A percentile compares a stretch with the other conserved stretches of the same genome.
Evolutionary conservation across 2,329 filamentous ascomycete species (phyloP).

Genomic region (Talaromyces sp.): DNA sequence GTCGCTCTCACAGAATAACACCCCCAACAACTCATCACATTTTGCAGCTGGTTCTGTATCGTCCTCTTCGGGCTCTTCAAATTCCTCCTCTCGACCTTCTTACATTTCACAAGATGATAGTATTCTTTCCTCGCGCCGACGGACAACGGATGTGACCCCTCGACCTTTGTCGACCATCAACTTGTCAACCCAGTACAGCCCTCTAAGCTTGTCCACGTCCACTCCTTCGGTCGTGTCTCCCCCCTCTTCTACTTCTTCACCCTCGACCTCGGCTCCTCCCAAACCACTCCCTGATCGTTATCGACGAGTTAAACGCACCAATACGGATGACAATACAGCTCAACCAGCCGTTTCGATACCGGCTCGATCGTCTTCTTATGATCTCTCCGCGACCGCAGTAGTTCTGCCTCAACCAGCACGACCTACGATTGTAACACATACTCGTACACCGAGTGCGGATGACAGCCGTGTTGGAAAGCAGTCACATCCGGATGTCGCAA

Average conservation of each 20-base stretch:
- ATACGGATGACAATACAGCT: slow-evolving; percentile 47
- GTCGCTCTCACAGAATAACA: slow-evolving; percentile 52
- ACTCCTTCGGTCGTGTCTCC: background rate
- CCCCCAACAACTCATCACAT: slow-evolving; percentile 42
- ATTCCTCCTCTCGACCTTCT: slow-evolving; percentile 42
- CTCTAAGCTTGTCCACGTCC: slow-evolving; percentile 42
- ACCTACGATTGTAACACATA: slow-evolving; percentile 47
- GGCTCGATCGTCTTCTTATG: slow-evolving; percentile 31
- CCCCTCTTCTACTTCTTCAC: background rate
- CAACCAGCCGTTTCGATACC: slow-evolving; percentile 19
- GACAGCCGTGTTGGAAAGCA: slow-evolving; percentile 56
- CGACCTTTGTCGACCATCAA: slow-evolving; percentile 49
- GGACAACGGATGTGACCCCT: slow-evolving; percentile 34
- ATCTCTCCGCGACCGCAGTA: slow-evolving; percentile 39
- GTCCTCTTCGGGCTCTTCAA: slow-evolving; percentile 53
- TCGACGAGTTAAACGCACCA: slow-evolving; percentile 60
- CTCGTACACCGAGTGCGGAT: slow-evolving; percentile 62
- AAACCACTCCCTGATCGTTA: slow-evolving; percentile 82
- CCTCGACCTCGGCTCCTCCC: slow-evolving; percentile 39
- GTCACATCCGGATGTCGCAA: slow-evolving; percentile 64
- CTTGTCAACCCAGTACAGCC: slow-evolving; percentile 51
- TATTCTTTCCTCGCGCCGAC: slow-evolving; percentile 40
- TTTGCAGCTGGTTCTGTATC: slow-evolving; percentile 54
- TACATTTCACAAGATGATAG: slow-evolving; percentile 51
- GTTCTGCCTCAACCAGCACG: slow-evolving; percentile 30